Percentiles rank a stretch among this genome's conserved stretches.
Conservation (phyloP, 257 asterid species). For the Perilla frutescens region DNA sequence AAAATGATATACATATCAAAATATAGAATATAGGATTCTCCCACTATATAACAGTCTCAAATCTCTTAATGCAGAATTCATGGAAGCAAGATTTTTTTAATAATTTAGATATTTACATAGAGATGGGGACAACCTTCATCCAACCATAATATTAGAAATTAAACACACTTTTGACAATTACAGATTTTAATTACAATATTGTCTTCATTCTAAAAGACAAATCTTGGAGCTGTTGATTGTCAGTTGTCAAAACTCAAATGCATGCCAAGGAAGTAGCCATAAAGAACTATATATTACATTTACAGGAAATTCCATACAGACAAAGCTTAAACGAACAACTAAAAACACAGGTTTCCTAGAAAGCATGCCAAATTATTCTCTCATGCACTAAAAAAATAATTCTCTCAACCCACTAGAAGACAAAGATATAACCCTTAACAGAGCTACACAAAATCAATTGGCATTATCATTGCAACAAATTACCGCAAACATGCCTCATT, state of each 20-base stretch:
- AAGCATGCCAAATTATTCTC: slow-evolving; percentile 26
- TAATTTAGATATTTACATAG: too few species aligned
- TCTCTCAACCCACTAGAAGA: slow-evolving; percentile 20
- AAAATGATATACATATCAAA: too few species aligned
- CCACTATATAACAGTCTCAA: too few species aligned
- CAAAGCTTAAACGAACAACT: slow-evolving; percentile 28
- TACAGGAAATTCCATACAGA: slow-evolving; percentile 7
- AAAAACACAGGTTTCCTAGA: slow-evolving; percentile 26
- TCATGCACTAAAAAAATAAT: background rate
- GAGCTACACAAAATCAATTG: slow-evolving; percentile 20
- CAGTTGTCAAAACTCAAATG: slow-evolving; percentile 2
- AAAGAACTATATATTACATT: background rate
- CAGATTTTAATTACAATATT: background rate
- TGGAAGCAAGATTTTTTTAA: too few species aligned
- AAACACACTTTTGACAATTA: background rate
- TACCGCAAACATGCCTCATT: slow-evolving; percentile 41
- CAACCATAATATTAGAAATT: too few species aligned
- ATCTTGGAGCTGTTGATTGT: background rate
- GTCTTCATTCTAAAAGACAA: slow-evolving; percentile 22
- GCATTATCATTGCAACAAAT: slow-evolving; percentile 24
- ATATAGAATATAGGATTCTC: too few species aligned
- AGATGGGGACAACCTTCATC: too few species aligned
- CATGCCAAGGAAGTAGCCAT: slow-evolving; percentile 29
- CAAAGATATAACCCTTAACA: slow-evolving; percentile 19
- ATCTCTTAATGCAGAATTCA: background rate